phyloP scores from a whole-genome alignment of 2,329 filamentous ascomycete genomes.

The Microascus cirrosus region DNA sequence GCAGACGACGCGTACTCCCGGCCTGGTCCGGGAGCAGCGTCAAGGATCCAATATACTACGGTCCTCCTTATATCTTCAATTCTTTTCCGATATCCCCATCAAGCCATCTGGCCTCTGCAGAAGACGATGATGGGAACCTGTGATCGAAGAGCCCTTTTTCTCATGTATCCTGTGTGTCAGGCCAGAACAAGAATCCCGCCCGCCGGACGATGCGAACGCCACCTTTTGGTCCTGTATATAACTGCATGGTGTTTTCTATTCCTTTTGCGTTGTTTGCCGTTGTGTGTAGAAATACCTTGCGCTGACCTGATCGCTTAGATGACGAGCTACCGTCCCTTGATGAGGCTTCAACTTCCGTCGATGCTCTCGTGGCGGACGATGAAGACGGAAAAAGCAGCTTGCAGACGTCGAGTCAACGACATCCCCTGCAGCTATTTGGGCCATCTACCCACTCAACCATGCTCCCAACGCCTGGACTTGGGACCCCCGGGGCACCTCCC shows the following conservation, averaged over 20 bases:
- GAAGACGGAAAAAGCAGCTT: constrained; percentile 10
- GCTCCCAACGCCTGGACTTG: neutral
- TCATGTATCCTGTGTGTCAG: constrained; percentile 7
- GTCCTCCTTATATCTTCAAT: constrained; percentile 24
- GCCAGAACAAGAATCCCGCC: neutral
- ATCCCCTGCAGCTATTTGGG: neutral
- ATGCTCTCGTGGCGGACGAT: constrained; percentile 58
- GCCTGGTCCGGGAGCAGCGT: constrained; percentile 3
- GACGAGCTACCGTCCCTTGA: constrained; percentile 51
- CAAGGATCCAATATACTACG: constrained; percentile 28
- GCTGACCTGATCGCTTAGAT: constrained; percentile 40
- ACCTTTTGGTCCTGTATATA: neutral
- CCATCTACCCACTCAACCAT: neutral
- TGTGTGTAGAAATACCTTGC: constrained; percentile 8
- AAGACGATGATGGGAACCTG: constrained; percentile 50
- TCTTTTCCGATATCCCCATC: constrained; percentile 14
- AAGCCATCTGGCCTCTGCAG: constrained; percentile 21
- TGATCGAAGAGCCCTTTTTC: neutral
- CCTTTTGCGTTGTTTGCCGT: neutral
- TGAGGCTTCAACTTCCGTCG: constrained; percentile 52
- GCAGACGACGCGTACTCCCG: constrained; percentile 15
- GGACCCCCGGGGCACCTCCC: constrained; percentile 17
- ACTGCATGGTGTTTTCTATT: constrained; percentile 7
- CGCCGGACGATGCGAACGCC: neutral
- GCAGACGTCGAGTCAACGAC: neutral